A percentile compares a stretch with the other conserved stretches of the same genome.
These are phyloP conservation scores for Gypsophila paniculata DNA, from an alignment of 179 eudicot genomes.

Conservation along the genomic window DNA sequence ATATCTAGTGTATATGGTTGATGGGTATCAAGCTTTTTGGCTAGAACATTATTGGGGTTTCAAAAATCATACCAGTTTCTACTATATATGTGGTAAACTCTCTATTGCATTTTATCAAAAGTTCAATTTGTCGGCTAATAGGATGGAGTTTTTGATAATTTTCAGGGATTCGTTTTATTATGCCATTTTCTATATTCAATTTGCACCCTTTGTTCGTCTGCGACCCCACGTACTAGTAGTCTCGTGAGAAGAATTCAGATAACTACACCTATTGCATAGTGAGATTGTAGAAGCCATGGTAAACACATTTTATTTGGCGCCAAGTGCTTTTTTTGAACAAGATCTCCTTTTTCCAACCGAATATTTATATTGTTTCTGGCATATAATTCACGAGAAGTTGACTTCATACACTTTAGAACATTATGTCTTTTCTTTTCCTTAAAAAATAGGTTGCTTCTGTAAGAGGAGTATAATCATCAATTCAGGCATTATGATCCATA, in stretches of 20 bases:
- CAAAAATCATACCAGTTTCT: slow-evolving; percentile 65
- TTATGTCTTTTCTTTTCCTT: too few relatives aligned
- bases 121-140: neutral
- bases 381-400: neutral
- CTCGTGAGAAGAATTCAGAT: neutral
- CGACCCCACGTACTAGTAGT: neutral
- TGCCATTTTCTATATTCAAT: neutral
- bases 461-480: neutral
- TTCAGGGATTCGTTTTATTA: neutral
- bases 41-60: slow-evolving; percentile 77
- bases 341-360: too few relatives aligned
- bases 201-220: neutral
- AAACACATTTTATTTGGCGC: neutral
- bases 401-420: too few relatives aligned
- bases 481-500: neutral
- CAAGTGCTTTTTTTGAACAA: too few relatives aligned
- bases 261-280: neutral
- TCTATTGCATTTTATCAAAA: slow-evolving; percentile 11
- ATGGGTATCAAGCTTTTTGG: slow-evolving; percentile 71
- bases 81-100: slow-evolving; percentile 79
- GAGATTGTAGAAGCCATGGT: neutral
- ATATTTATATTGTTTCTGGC: neutral
- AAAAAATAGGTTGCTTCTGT: neutral
- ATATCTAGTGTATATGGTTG: slow-evolving; percentile 71
- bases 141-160: neutral